Percentiles rank a stretch among this genome's conserved stretches.
Evolutionary conservation across 2,329 filamentous ascomycete genomes (phyloP).

Genomic region (Xylariaceae sp.): DNA sequence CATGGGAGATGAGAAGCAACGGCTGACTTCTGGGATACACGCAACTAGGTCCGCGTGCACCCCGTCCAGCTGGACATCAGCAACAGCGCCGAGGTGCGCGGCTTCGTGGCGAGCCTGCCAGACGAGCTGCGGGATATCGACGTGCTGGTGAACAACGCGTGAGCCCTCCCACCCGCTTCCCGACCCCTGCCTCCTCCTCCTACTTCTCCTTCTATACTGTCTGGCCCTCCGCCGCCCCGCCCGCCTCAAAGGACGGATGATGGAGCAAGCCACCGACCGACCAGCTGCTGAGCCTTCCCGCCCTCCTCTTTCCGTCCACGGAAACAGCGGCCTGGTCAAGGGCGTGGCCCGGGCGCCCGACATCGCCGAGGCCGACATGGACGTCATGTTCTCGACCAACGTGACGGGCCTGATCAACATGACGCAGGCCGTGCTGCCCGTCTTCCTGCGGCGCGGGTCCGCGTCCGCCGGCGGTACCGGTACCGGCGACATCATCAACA

Average conservation of each 20-base stretch:
- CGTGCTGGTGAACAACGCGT: slow-evolving; percentile 95
- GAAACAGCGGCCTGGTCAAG: slow-evolving; percentile 70
- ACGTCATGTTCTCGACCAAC: slow-evolving; percentile 86
- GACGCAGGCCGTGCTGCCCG: slow-evolving; percentile 82
- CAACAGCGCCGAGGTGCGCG: slow-evolving; percentile 63
- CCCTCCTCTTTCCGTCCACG: no score
- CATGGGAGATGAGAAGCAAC: no score
- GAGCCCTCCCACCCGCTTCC: no score
- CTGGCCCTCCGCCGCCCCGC: no score
- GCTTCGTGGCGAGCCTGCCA: slow-evolving; percentile 66
- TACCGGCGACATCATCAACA: slow-evolving; percentile 91
- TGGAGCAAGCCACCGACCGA: no score
- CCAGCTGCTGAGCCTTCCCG: no score
- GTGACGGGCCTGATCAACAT: slow-evolving; percentile 93
- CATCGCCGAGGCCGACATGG: slow-evolving; percentile 75
- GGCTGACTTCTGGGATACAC: slow-evolving; percentile 67
- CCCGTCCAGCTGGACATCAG: slow-evolving; percentile 83
- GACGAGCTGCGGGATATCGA: slow-evolving; percentile 79
- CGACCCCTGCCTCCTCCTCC: no score
- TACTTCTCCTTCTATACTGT: no score
- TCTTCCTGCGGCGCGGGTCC: slow-evolving; percentile 67
- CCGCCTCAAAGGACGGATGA: no score
- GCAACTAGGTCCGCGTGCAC: slow-evolving; percentile 76
- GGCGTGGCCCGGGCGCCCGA: slow-evolving; percentile 79
- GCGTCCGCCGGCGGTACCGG: no score